Conservation (phyloP, 2,329 filamentous ascomycete species). For the Dendrostoma leiphaemia region DNA sequence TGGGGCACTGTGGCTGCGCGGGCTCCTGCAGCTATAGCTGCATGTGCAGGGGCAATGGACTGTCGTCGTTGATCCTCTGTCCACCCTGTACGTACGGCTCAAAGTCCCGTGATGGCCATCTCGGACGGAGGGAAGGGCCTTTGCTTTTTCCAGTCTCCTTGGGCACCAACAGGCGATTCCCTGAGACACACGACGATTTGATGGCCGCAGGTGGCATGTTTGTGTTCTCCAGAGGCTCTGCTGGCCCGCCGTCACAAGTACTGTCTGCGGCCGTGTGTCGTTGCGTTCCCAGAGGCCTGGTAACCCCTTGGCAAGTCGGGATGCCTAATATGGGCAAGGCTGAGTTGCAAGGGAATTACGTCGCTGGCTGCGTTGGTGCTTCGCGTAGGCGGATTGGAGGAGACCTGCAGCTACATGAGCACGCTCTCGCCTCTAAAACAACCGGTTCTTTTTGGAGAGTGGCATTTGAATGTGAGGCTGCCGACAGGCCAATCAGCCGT, state of each 20-base stretch:
- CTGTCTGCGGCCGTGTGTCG: no score
- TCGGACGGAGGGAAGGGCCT: background rate
- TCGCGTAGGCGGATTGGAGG: no score
- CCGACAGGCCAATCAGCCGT: background rate
- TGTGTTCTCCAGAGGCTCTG: background rate
- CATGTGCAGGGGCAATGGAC: conserved; percentile 5
- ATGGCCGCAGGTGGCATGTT: background rate
- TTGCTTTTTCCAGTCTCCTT: background rate
- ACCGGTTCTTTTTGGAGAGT: no score
- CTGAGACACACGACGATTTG: background rate
- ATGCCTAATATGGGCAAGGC: conserved; percentile 17
- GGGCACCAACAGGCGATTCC: background rate
- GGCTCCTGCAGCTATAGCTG: conserved; percentile 11
- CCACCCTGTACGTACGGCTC: no score
- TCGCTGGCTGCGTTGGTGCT: no score
- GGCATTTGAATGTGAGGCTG: background rate
- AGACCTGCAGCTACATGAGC: background rate
- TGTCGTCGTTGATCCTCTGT: conserved; percentile 1
- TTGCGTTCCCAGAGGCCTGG: conserved; percentile 4
- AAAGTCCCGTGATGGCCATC: background rate
- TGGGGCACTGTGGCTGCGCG: conserved; percentile 2
- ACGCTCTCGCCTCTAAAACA: background rate
- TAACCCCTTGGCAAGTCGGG: conserved; percentile 6
- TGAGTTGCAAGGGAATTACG: conserved; percentile 4
- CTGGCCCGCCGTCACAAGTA: no score